These are phyloP conservation scores for Pyrrhoderma lamaoense DNA, from an alignment of 1,284 basidiomycete species.

Conservation along the genomic window DNA sequence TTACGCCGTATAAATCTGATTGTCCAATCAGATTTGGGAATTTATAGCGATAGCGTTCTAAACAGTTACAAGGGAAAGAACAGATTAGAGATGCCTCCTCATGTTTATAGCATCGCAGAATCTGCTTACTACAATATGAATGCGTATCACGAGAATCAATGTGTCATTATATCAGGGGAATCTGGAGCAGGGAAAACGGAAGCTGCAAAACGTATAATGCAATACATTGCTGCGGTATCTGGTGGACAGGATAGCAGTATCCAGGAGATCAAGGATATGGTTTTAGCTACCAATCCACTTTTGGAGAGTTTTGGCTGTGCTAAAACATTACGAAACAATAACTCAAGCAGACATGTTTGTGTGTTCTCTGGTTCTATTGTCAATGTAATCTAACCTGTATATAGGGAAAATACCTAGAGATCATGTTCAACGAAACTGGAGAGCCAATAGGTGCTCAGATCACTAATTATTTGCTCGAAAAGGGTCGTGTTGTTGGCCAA, in stretches of 20 bases:
- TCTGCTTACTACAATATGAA: slow-evolving; percentile 99
- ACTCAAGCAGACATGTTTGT: slow-evolving; percentile 93
- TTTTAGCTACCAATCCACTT: slow-evolving; percentile 97
- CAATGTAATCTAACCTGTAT: background rate
- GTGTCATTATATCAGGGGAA: slow-evolving; percentile 99
- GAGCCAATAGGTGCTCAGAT: slow-evolving; percentile 97
- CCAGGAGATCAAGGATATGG: slow-evolving; percentile 99
- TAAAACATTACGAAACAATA: slow-evolving; percentile 98
- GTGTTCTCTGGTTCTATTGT: slow-evolving; percentile 16
- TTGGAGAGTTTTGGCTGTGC: slow-evolving; percentile 99
- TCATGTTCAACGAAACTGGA: slow-evolving; percentile 94
- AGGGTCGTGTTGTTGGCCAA: slow-evolving; percentile 95
- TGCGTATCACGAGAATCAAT: slow-evolving; percentile 98
- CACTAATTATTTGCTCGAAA: slow-evolving; percentile 97
- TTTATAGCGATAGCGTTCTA: slow-evolving; percentile 88
- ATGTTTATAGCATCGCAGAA: slow-evolving; percentile 98
- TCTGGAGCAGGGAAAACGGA: slow-evolving; percentile 97
- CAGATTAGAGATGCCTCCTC: slow-evolving; percentile 94
- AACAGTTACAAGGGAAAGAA: slow-evolving; percentile 95
- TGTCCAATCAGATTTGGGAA: slow-evolving; percentile 79
- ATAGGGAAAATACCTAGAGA: slow-evolving; percentile 97
- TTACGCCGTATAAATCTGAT: slow-evolving; percentile 11
- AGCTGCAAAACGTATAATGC: slow-evolving; percentile 98
- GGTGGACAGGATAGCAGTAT: slow-evolving; percentile 81
- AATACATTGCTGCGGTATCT: slow-evolving; percentile 97